Evolutionary conservation across 192 early-diverging fungal species (phyloP).

Genomic region (Dissophora globulifera): DNA sequence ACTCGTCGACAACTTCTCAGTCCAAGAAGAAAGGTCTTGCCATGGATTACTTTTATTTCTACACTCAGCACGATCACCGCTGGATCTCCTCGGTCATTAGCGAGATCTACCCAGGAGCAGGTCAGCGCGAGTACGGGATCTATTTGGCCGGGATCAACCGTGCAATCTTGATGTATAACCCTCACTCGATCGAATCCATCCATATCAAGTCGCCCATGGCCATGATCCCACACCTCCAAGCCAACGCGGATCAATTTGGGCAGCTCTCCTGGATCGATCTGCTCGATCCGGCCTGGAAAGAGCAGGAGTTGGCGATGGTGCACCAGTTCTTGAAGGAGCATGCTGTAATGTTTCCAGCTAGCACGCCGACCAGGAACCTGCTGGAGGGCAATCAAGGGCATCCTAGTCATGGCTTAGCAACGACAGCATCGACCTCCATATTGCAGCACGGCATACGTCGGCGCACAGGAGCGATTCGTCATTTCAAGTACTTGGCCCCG

Average conservation of each 20-base stretch:
- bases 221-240: slow-evolving; percentile 13
- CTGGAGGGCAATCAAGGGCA: no score
- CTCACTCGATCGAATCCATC: slow-evolving; percentile 14
- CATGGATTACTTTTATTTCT: slow-evolving; percentile 35
- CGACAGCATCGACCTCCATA: neutral
- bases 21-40: no score
- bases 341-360: slow-evolving; percentile 12
- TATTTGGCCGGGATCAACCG: slow-evolving; percentile 25
- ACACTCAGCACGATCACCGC: slow-evolving; percentile 23
- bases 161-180: slow-evolving; percentile 32
- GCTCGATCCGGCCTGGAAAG: slow-evolving; percentile 19
- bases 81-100: slow-evolving; percentile 14
- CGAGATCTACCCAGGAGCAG: slow-evolving; percentile 35
- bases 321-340: slow-evolving; percentile 21
- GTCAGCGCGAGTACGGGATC: slow-evolving; percentile 26
- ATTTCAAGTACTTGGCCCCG: slow-evolving; percentile 16
- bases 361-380: neutral
- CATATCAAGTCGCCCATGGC: slow-evolving; percentile 9
- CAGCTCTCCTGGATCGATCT: slow-evolving; percentile 22
- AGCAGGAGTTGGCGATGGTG: slow-evolving; percentile 19
- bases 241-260: slow-evolving; percentile 7
- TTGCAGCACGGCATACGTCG: neutral
- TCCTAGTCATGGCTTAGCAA: no score
- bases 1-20: no score
- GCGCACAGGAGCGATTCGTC: slow-evolving; percentile 14